These are phyloP conservation scores for Crithidia expoeki DNA, from an alignment of 208 protist species.

Conservation along the genomic window DNA sequence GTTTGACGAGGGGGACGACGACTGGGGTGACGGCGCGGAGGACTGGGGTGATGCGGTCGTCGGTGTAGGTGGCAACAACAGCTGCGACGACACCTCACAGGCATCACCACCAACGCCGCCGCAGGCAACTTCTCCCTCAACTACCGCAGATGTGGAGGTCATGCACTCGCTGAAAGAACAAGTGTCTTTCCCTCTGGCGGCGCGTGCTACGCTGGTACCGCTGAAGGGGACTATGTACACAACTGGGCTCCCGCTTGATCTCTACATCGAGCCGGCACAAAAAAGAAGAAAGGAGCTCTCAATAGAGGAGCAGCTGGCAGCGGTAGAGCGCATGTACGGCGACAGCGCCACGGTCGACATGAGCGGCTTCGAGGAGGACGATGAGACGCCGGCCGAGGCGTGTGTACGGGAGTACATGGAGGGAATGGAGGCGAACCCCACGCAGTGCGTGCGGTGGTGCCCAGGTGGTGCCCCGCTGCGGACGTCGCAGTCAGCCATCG, in stretches of 20 bases:
- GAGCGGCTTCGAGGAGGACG: slow-evolving; percentile 71
- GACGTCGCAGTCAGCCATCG: slow-evolving; percentile 37
- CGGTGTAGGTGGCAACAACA: background rate
- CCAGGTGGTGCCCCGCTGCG: slow-evolving; percentile 67
- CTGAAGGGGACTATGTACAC: slow-evolving; percentile 56
- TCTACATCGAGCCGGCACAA: slow-evolving; percentile 63
- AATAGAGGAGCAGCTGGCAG: slow-evolving; percentile 60
- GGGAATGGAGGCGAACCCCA: slow-evolving; percentile 60
- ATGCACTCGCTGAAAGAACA: slow-evolving; percentile 2
- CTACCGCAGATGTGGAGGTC: background rate
- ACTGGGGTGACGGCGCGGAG: slow-evolving; percentile 42
- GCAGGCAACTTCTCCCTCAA: background rate
- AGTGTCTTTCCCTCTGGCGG: slow-evolving; percentile 37
- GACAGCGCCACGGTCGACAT: slow-evolving; percentile 59
- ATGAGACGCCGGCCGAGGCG: slow-evolving; percentile 69
- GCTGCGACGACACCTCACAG: background rate
- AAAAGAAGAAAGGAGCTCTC: slow-evolving; percentile 38
- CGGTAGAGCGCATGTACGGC: slow-evolving; percentile 57
- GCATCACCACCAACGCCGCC: background rate
- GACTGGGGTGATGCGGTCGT: slow-evolving; percentile 5
- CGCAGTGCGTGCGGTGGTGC: slow-evolving; percentile 90
- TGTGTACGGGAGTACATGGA: slow-evolving; percentile 80
- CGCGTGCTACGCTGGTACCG: slow-evolving; percentile 31
- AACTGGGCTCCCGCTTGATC: slow-evolving; percentile 57
- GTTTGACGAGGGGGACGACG: slow-evolving; percentile 60